Conservation (phyloP, 768 basidiomycete species). For the Leucosporidium creatinivorum region DNA sequence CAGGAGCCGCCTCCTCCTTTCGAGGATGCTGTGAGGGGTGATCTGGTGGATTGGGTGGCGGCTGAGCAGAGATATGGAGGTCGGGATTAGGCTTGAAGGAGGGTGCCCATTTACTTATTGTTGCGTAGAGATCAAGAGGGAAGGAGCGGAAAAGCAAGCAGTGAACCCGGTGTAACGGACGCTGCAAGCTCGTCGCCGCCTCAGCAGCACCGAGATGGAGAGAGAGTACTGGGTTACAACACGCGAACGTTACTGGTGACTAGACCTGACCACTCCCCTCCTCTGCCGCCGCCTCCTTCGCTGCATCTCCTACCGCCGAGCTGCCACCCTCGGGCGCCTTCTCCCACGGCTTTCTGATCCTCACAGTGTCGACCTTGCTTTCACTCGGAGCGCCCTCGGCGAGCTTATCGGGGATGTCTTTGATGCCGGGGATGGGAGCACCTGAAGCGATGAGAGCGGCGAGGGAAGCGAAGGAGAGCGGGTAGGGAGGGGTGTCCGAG, state of each 20-base stretch:
- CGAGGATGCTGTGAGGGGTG: too few species aligned
- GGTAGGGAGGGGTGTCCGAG: conserved; percentile 25
- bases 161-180: too few species aligned
- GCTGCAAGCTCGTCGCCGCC: too few species aligned
- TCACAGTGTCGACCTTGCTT: conserved; percentile 6
- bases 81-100: too few species aligned
- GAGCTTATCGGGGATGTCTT: conserved; percentile 33
- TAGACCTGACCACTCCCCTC: neutral
- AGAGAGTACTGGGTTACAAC: too few species aligned
- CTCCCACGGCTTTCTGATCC: conserved; percentile 36
- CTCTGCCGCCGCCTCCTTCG: neutral
- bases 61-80: too few species aligned
- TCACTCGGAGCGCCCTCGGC: conserved; percentile 21
- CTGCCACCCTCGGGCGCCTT: neutral
- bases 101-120: too few species aligned
- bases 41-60: too few species aligned
- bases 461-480: conserved; percentile 33
- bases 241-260: neutral
- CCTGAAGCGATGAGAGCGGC: conserved; percentile 33
- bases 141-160: too few species aligned
- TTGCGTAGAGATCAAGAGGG: too few species aligned
- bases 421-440: conserved; percentile 34
- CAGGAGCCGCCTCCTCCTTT: too few species aligned
- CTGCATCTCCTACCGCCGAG: neutral
- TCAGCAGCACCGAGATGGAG: too few species aligned